These are phyloP conservation scores for Proliferodiscus dingleyae DNA, from an alignment of 2,329 filamentous ascomycete species.

Conservation along the genomic window DNA sequence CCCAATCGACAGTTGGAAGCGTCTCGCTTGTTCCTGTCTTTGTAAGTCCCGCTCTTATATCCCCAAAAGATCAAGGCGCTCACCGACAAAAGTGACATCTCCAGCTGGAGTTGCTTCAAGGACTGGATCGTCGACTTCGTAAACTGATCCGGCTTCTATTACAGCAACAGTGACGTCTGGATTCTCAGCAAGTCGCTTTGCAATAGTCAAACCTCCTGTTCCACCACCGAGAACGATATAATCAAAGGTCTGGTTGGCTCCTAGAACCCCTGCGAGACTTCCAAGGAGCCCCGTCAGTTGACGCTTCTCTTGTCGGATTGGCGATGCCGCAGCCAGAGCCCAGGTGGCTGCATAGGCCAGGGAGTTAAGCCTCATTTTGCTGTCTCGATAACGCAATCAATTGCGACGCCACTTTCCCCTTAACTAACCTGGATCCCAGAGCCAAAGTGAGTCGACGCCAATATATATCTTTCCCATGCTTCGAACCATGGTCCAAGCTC, in stretches of 20 bases:
- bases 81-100: conserved; percentile 1
- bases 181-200: conserved; percentile 7
- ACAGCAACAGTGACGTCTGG: conserved; percentile 4
- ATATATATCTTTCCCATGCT: too few species aligned
- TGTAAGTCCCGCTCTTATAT: neutral
- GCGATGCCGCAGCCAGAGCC: neutral
- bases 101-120: neutral
- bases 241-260: neutral
- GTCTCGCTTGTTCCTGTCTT: neutral
- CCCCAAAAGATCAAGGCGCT: neutral
- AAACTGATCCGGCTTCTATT: conserved; percentile 7
- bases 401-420: too few species aligned
- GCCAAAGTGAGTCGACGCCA: too few species aligned
- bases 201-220: conserved; percentile 6
- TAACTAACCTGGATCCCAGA: too few species aligned
- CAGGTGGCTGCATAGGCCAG: neutral
- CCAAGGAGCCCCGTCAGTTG: neutral
- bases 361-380: neutral
- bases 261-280: neutral
- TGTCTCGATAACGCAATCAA: neutral
- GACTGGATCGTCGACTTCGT: conserved; percentile 5
- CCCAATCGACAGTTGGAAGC: conserved; percentile 1
- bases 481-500: too few species aligned
- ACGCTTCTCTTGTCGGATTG: neutral
- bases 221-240: conserved; percentile 17